Base-by-base conservation (phyloP, 495 filamentous ascomycete genomes). In the Penicillium subrubescens region DNA sequence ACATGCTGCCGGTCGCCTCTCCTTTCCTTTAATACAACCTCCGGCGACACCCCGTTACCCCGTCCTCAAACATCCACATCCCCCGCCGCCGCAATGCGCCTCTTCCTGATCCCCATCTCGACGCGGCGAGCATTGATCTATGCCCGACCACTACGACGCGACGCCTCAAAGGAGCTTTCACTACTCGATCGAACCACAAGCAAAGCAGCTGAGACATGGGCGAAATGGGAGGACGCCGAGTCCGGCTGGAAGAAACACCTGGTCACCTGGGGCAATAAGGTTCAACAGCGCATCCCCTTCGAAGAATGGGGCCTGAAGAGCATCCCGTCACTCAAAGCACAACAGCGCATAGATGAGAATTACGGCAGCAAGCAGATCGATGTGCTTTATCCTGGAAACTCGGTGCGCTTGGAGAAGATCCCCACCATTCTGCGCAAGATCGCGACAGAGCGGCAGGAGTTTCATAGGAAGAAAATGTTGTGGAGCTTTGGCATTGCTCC, bases 301-400 rank as follows among this genome's bases (percentile, higher is more conserved):
- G 92, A 97, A 78, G 95, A 99, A 90, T 99, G 95, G 90, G 94
- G 92, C 0, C 80, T 99, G 53, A 98, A 98, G 78, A 94, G 92
- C 58, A 90, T 99, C 41, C 95, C 95, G 4, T 91, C 95, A 35
- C 79, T 97, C 59, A 93, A 86, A 29, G 81, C 86, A 39, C 86
- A 88, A 60, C 82, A 86, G 53, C 82, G 83, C 65, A 79, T 86
- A 50, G 84, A 89, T 59, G 87, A 90, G 69, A 68, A 87, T 17
- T 75, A 89, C 57, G 89, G 85, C 35, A 84, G 84, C 25, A 83
- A 85, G 52, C 88, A 85, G 67, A 85, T 96, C 34, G 87, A 93
- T 64, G 86, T 98, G 12, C 75, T 92, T 17, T 98, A 89, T 73
- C 95, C 95, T 0, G 79, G 83, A 35, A 84, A 84, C 60, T 79